These are phyloP conservation scores for Cyclocybe aegerita DNA, from an alignment of 768 basidiomycete species.

Conservation along the genomic window DNA sequence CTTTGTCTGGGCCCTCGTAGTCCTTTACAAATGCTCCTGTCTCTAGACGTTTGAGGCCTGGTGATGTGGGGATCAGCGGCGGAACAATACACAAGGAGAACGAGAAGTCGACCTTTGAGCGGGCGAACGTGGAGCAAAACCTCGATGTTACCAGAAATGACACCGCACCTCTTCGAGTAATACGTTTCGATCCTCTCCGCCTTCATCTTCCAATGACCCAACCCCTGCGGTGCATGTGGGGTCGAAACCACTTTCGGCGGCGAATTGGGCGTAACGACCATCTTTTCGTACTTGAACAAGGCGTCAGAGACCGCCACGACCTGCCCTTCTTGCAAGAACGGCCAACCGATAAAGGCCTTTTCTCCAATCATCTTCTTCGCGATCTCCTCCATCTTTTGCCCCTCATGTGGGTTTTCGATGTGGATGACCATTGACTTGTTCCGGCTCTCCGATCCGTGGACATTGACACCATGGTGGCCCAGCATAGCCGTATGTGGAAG, in stretches of 20 bases:
- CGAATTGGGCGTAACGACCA: conserved; percentile 48
- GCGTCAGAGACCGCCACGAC: conserved; percentile 87
- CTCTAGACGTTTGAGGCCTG: conserved; percentile 89
- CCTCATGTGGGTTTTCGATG: conserved; percentile 74
- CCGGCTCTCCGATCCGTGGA: conserved; percentile 86
- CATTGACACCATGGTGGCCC: conserved; percentile 87
- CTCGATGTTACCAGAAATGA: conserved; percentile 80
- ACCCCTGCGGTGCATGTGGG: conserved; percentile 68
- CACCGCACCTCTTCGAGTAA: conserved; percentile 89
- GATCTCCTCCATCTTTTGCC: conserved; percentile 65
- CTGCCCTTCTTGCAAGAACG: conserved; percentile 90
- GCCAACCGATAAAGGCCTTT: conserved; percentile 85
- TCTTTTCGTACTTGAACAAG: conserved; percentile 82
- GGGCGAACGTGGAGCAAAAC: conserved; percentile 87
- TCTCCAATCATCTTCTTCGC: conserved; percentile 75
- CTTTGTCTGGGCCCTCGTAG: conserved; percentile 81
- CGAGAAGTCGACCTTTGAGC: conserved; percentile 67
- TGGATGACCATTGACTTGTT: conserved; percentile 95
- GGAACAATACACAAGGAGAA: background rate
- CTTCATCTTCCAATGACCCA: conserved; percentile 77
- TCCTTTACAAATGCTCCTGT: conserved; percentile 93
- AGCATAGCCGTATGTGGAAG: conserved; percentile 75
- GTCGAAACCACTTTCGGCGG: conserved; percentile 60
- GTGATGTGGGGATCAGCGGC: background rate
- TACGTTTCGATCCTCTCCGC: conserved; percentile 78